Evolutionary conservation across 805 yeast genomes (phyloP).

Genomic region (Wickerhamomyces bovis): DNA sequence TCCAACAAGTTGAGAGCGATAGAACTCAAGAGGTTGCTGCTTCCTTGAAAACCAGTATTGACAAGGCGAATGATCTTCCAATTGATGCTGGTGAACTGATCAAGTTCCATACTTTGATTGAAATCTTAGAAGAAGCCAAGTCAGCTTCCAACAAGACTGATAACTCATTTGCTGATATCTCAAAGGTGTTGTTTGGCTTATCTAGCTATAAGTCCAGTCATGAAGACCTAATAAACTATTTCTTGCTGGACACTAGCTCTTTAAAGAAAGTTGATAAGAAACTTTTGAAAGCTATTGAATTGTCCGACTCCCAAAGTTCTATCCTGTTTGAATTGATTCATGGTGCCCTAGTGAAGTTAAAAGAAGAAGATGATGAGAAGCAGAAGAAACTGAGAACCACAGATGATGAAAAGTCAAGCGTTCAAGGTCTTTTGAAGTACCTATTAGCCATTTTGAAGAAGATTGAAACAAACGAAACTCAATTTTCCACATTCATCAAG

Average conservation of each 20-base stretch:
- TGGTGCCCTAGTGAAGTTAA: slow-evolving; percentile 28
- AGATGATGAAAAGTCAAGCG: slow-evolving; percentile 11
- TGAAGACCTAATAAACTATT: slow-evolving; percentile 35
- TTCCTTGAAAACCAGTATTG: slow-evolving; percentile 27
- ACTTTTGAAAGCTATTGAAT: slow-evolving; percentile 27
- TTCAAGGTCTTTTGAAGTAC: slow-evolving; percentile 10
- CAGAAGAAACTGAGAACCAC: slow-evolving; percentile 6
- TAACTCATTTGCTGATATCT: slow-evolving; percentile 18
- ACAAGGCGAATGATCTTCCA: slow-evolving; percentile 17
- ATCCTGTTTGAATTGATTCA: slow-evolving; percentile 32
- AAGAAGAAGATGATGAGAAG: slow-evolving; percentile 4
- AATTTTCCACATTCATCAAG: slow-evolving; percentile 12
- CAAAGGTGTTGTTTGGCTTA: slow-evolving; percentile 28
- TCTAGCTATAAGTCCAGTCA: slow-evolving; percentile 22
- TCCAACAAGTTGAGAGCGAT: slow-evolving; percentile 39
- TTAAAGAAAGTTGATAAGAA: slow-evolving; percentile 25
- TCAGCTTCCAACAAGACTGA: slow-evolving; percentile 3
- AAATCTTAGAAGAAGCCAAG: slow-evolving; percentile 26
- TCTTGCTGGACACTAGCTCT: slow-evolving; percentile 39
- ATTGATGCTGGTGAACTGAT: slow-evolving; percentile 26
- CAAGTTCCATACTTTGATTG: slow-evolving; percentile 24
- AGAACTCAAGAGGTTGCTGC: slow-evolving; percentile 32
- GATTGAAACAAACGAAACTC: slow-evolving; percentile 9
- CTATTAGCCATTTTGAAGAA: slow-evolving; percentile 10
- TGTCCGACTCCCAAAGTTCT: slow-evolving; percentile 22